A percentile compares a stretch with the other conserved stretches of the same genome.
These are phyloP conservation scores for Salmacisia buchloeana DNA, from an alignment of 1,284 basidiomycete genomes.

Conservation along the genomic window DNA sequence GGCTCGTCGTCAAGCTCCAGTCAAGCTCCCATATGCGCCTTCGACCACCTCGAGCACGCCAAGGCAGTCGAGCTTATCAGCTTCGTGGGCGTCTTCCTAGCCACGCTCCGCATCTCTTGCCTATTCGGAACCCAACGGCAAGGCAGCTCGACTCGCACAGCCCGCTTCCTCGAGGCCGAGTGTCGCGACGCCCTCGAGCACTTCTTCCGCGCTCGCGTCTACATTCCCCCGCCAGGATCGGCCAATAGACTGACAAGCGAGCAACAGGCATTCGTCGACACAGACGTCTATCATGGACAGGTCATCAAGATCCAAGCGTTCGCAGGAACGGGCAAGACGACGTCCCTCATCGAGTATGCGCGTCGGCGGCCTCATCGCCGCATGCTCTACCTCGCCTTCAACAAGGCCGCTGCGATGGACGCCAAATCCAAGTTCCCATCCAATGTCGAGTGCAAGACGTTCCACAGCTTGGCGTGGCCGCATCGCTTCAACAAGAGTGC, in stretches of 20 bases:
- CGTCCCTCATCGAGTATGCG: slow-evolving; percentile 36
- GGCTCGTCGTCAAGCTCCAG: background rate
- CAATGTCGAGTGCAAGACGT: slow-evolving; percentile 42
- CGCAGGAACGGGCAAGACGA: slow-evolving; percentile 42
- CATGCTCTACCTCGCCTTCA: slow-evolving; percentile 44
- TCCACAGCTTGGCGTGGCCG: slow-evolving; percentile 40
- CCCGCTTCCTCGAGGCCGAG: slow-evolving; percentile 33
- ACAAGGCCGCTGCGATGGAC: slow-evolving; percentile 34
- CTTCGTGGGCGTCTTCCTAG: slow-evolving; percentile 34
- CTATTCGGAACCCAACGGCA: slow-evolving; percentile 12
- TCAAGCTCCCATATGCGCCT: slow-evolving; percentile 17
- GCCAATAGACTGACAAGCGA: background rate
- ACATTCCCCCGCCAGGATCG: background rate
- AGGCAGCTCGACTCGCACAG: slow-evolving; percentile 19
- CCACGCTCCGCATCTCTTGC: slow-evolving; percentile 29
- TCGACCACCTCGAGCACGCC: slow-evolving; percentile 23
- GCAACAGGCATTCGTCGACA: slow-evolving; percentile 1
- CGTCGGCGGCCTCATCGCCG: slow-evolving; percentile 26
- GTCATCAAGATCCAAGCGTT: slow-evolving; percentile 42
- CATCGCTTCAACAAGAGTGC: slow-evolving; percentile 27
- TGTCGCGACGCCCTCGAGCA: slow-evolving; percentile 21
- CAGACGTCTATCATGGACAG: slow-evolving; percentile 1
- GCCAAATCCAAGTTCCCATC: slow-evolving; percentile 30
- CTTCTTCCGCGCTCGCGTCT: slow-evolving; percentile 21
- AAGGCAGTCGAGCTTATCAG: slow-evolving; percentile 30